A percentile compares a stretch with the other conserved stretches of the same genome.
Evolutionary conservation across 192 early-diverging fungal species (phyloP).

Genomic region (Phlyctochytrium planicorne): DNA sequence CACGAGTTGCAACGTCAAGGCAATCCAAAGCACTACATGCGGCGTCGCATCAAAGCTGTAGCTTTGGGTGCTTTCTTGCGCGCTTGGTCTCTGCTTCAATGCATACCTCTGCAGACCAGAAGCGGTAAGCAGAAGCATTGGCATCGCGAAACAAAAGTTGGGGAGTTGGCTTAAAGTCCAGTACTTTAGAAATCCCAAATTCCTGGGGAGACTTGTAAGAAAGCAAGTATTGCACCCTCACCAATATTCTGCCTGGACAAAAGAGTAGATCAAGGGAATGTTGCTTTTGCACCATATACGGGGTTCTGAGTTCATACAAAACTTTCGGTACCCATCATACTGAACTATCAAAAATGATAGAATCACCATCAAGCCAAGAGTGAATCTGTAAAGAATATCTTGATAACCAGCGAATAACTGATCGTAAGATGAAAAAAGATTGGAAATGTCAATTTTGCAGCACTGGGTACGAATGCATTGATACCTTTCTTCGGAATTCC

Average conservation of each 20-base stretch:
- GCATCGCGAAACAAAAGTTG: slow-evolving; percentile 84
- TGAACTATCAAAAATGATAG: too few species aligned
- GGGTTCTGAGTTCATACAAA: slow-evolving; percentile 46
- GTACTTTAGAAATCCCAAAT: slow-evolving; percentile 83
- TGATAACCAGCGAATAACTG: too few species aligned
- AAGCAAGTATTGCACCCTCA: slow-evolving; percentile 31
- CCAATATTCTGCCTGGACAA: slow-evolving; percentile 88
- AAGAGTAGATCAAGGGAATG: slow-evolving; percentile 71
- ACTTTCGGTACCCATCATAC: slow-evolving; percentile 39
- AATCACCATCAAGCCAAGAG: too few species aligned
- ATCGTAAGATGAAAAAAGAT: too few species aligned
- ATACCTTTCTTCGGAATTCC: too few species aligned
- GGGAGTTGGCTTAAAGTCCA: slow-evolving; percentile 81
- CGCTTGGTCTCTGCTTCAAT: too few species aligned
- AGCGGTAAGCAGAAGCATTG: slow-evolving; percentile 74
- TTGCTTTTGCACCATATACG: slow-evolving; percentile 68
- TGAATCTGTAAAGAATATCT: too few species aligned
- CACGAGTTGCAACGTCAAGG: slow-evolving; percentile 58
- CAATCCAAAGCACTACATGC: slow-evolving; percentile 69
- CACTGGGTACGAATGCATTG: too few species aligned
- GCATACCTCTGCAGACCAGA: too few species aligned
- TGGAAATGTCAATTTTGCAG: too few species aligned
- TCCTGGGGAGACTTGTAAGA: slow-evolving; percentile 49
- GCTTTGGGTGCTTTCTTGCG: too few species aligned
- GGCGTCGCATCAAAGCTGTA: too few species aligned